Evolutionary conservation across 2,329 filamentous ascomycete species (phyloP), one percentile per base, ranked within the genome.

Genomic region (Trichoderma polysporum): DNA sequence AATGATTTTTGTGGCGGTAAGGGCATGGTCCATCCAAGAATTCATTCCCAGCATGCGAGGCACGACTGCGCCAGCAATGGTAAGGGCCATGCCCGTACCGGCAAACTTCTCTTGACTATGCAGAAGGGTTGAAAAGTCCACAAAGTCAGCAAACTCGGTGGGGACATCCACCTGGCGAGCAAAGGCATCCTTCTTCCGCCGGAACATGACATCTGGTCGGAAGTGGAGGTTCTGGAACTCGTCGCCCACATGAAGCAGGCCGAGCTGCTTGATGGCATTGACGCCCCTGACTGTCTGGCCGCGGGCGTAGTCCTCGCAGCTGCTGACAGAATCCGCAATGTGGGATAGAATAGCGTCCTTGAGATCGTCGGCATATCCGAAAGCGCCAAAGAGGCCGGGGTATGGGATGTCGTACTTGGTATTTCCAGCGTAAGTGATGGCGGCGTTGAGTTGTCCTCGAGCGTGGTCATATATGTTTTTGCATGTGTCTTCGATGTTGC

Each of bases 61-160:
- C 66, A 94, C 93, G 4, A 98, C 83, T 2, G 97, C 92, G 66
- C 93, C 94, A 10, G 91, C 91, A 39, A 97, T 86, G 1, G 95
- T 99, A 75, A 99, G 85, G 6, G 94, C 95, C 90, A 99, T 94
- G 70, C 95, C 91, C 3, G 94, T 96, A 45, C 94, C 93, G 6
- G 94, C 94, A 66, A 96, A 85, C 84, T 98, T 99, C 79, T 99
- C 95, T 77, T 98, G 94, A 63, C 89, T 86, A 74, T 97, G 93
- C 81, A 97, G 85, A 6, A 98, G 80, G 12, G 88, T 91, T 19
- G 88, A 85, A 77, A 93, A 84, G 78, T 99, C 95, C 73, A 99
- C 92, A 83, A 99, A 98, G 80, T 99, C 95, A 86, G 86, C 91
- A 0, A 97, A 73, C 75, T 99, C 94, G 4, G 95, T 91, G 63